phyloP scores from a whole-genome alignment of 768 basidiomycete species.

The Calocera viscosa region DNA sequence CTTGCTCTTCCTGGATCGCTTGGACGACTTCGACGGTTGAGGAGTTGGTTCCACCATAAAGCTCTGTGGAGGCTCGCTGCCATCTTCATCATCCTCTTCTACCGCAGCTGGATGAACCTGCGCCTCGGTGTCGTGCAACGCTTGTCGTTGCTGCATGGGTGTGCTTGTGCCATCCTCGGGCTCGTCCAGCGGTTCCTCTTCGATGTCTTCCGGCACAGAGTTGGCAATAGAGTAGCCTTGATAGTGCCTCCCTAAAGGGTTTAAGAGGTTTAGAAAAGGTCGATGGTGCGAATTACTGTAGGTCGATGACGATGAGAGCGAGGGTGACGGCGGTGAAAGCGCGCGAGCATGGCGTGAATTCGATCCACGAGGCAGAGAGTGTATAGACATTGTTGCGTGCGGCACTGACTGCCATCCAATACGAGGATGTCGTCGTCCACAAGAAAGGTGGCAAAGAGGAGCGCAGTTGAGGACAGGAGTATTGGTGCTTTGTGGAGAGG shows the following conservation, averaged over 20 bases:
- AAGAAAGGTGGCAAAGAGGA: background rate
- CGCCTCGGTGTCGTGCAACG: background rate
- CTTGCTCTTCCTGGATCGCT: background rate
- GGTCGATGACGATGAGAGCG: background rate
- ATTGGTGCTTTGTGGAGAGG: background rate
- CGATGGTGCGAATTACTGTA: slow-evolving; percentile 24
- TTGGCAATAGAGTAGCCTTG: slow-evolving; percentile 71
- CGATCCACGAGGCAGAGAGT: background rate
- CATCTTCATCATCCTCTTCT: background rate
- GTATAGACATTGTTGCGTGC: background rate
- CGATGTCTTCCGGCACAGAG: slow-evolving; percentile 59
- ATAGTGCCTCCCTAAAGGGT: slow-evolving; percentile 61
- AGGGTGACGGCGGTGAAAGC: background rate
- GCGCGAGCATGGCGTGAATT: background rate
- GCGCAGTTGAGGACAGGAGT: background rate
- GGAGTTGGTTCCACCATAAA: background rate
- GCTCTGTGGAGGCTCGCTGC: background rate
- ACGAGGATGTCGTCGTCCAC: background rate
- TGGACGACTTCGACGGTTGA: background rate
- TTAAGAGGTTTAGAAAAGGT: slow-evolving; percentile 70
- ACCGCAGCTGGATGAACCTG: background rate
- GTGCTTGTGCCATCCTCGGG: slow-evolving; percentile 5
- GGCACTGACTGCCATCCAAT: background rate
- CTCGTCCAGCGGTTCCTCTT: slow-evolving; percentile 35
- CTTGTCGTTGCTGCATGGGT: background rate